Conservation (phyloP, 805 yeast species). For the Vanderwaltozyma yarrowii region DNA sequence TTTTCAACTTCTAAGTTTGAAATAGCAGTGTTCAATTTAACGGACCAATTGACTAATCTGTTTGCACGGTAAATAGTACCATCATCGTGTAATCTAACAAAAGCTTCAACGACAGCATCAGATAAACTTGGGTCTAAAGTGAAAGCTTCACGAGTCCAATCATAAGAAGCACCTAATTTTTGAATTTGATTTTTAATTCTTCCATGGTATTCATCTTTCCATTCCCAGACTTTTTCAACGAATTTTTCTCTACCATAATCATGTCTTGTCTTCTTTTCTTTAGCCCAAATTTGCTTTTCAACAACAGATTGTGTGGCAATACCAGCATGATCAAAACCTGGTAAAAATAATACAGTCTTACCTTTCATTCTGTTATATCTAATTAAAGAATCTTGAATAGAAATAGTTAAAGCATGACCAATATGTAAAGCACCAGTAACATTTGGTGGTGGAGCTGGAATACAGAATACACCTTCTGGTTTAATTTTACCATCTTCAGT, state of each 20-base stretch:
- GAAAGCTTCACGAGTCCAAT: conserved; percentile 92
- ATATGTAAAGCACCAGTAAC: conserved; percentile 98
- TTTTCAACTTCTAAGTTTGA: conserved; percentile 95
- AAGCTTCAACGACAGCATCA: conserved; percentile 81
- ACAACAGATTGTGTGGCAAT: conserved; percentile 98
- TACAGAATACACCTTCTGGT: conserved; percentile 76
- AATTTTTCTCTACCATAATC: conserved; percentile 91
- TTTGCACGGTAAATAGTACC: conserved; percentile 91
- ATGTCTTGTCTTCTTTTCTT: conserved; percentile 82
- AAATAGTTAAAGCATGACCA: conserved; percentile 93
- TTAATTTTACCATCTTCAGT: conserved; percentile 61
- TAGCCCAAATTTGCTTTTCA: conserved; percentile 89
- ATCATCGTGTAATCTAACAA: conserved; percentile 84
- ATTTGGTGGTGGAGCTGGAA: conserved; percentile 99
- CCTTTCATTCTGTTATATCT: conserved; percentile 97
- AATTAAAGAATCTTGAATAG: conserved; percentile 88
- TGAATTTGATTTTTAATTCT: conserved; percentile 78
- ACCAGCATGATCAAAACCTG: conserved; percentile 99
- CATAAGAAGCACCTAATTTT: conserved; percentile 92
- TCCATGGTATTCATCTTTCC: conserved; percentile 90
- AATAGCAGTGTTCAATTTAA: conserved; percentile 84
- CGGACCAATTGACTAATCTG: conserved; percentile 94
- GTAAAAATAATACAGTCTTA: conserved; percentile 81
- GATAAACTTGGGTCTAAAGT: conserved; percentile 74
- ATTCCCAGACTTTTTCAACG: conserved; percentile 86